phyloP scores from a whole-genome alignment of 148 eudicot species.

The Silene uniflora region DNA sequence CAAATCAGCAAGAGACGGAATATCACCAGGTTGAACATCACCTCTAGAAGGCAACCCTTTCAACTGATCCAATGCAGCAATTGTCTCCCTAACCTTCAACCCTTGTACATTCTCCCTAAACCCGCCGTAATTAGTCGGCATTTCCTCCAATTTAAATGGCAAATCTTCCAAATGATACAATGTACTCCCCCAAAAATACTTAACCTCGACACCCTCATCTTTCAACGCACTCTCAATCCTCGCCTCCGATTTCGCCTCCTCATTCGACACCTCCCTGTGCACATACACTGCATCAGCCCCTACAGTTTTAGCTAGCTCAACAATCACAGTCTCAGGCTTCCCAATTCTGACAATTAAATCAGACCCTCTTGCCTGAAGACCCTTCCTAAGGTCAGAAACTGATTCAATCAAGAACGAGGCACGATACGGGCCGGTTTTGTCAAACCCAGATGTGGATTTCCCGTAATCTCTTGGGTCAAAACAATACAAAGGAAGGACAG shows the following conservation, averaged over 20 bases:
- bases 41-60: conserved; percentile 78
- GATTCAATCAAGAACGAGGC: conserved; percentile 79
- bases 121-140: conserved; percentile 92
- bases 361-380: conserved; percentile 67
- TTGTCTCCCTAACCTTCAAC: conserved; percentile 72
- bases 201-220: conserved; percentile 85
- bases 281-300: conserved; percentile 81
- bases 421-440: conserved; percentile 85
- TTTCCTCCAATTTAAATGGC: conserved; percentile 70
- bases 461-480: conserved; percentile 85
- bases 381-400: conserved; percentile 66
- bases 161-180: conserved; percentile 93
- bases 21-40: conserved; percentile 78
- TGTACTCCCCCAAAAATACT: conserved; percentile 98
- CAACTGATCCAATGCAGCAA: conserved; percentile 70
- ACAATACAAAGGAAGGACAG: conserved; percentile 81
- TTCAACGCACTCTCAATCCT: conserved; percentile 66
- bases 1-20: conserved; percentile 79
- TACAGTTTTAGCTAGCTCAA: conserved; percentile 66
- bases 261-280: conserved; percentile 75
- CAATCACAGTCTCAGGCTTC: conserved; percentile 68
- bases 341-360: conserved; percentile 85
- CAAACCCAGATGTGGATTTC: conserved; percentile 81
- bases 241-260: conserved; percentile 73
- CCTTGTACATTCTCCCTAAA: conserved; percentile 85